Conservation (phyloP, 352 stramenopile genomes). For the Albugo laibachii region DNA sequence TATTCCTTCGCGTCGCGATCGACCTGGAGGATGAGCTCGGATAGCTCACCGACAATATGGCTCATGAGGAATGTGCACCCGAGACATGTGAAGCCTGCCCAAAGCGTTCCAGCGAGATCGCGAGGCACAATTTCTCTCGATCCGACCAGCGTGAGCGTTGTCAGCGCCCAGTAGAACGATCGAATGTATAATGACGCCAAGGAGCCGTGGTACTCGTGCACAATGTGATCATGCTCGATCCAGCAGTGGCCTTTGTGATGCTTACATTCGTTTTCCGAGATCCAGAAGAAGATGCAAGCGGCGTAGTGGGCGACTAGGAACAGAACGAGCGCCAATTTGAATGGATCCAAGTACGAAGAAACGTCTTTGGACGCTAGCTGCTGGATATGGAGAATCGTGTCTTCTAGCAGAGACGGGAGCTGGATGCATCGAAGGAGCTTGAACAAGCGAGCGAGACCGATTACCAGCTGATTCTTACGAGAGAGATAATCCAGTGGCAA, state of each 20-base stretch:
- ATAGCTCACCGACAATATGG: conserved; percentile 56
- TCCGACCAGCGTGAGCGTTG: conserved; percentile 44
- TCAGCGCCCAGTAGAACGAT: conserved; percentile 58
- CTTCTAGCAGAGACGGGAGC: conserved; percentile 32
- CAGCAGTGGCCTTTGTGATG: conserved; percentile 31
- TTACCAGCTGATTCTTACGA: conserved; percentile 13
- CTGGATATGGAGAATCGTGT: conserved; percentile 47
- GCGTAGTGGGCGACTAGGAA: conserved; percentile 35
- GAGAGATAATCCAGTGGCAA: conserved; percentile 22
- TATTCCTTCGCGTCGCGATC: conserved; percentile 55
- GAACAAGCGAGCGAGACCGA: conserved; percentile 26
- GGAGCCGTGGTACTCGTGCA: conserved; percentile 34
- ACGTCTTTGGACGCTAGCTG: conserved; percentile 51
- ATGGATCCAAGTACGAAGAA: conserved; percentile 38
- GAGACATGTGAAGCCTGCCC: conserved; percentile 36
- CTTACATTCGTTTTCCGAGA: conserved; percentile 35
- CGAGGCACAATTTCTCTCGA: conserved; percentile 48
- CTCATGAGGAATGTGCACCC: conserved; percentile 62
- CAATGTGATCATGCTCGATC: conserved; percentile 52
- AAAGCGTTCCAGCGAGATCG: conserved; percentile 34
- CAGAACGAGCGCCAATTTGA: conserved; percentile 54
- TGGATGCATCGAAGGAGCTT: conserved; percentile 29
- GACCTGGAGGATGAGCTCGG: conserved; percentile 54
- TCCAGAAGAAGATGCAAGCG: conserved; percentile 45
- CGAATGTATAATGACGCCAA: conserved; percentile 34